A percentile compares a stretch with the other conserved stretches of the same genome.
Conservation (phyloP, 2,329 filamentous ascomycete genomes). For the Pleoardoris graminearum region DNA sequence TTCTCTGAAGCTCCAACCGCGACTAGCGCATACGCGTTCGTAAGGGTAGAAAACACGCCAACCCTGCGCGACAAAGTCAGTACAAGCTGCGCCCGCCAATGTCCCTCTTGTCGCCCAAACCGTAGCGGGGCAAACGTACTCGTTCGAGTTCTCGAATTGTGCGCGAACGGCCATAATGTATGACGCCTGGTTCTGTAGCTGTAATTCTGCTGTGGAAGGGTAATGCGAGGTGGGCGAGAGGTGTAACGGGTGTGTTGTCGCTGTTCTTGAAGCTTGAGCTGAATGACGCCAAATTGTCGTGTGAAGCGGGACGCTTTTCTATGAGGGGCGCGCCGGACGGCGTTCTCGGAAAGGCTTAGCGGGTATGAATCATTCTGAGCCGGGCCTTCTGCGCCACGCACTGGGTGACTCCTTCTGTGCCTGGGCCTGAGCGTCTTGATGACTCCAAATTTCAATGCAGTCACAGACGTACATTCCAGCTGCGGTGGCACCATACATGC, state of each 20-base stretch:
- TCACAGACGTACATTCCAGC: background rate
- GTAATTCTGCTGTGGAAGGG: background rate
- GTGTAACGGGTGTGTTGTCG: background rate
- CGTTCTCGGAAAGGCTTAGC: background rate
- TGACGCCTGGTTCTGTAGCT: background rate
- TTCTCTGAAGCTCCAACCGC: conserved; percentile 95
- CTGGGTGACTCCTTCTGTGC: conserved; percentile 15
- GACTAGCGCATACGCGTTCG: conserved; percentile 94
- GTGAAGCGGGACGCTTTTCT: conserved; percentile 10
- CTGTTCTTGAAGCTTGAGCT: conserved; percentile 7
- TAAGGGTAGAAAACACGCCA: conserved; percentile 94
- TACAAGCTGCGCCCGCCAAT: conserved; percentile 1
- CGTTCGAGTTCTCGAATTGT: conserved; percentile 87
- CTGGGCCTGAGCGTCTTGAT: background rate
- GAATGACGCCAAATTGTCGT: conserved; percentile 9
- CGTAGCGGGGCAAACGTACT: conserved; percentile 59
- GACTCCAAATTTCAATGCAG: background rate
- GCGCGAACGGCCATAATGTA: conserved; percentile 57
- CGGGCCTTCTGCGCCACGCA: conserved; percentile 1
- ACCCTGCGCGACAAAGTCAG: conserved; percentile 62
- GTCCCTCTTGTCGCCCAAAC: background rate
- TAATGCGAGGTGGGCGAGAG: background rate
- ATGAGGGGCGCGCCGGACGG: conserved; percentile 1
- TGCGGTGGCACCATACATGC: background rate
- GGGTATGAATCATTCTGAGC: conserved; percentile 13